Evolutionary conservation across 2,329 filamentous ascomycete species (phyloP).

Genomic region (Diaporthe batatas): DNA sequence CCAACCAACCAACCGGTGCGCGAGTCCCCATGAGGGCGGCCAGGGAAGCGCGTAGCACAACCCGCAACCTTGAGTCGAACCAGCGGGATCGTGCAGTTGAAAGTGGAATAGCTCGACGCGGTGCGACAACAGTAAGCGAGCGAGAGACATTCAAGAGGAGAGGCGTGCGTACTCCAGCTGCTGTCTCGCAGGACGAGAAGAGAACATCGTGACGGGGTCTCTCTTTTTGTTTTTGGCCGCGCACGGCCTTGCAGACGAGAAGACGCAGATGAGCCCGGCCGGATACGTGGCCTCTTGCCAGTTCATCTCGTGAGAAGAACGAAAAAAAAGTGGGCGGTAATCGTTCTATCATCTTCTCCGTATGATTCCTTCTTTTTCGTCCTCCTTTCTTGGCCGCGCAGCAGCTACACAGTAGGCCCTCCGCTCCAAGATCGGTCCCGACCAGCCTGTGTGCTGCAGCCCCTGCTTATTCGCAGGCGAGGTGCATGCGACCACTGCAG

Average conservation of each 20-base stretch:
- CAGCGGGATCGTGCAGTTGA: conserved; percentile 27
- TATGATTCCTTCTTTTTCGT: background rate
- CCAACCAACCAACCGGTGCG: background rate
- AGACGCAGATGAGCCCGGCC: background rate
- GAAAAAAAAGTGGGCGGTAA: background rate
- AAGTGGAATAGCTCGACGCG: conserved; percentile 29
- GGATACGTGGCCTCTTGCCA: conserved; percentile 27
- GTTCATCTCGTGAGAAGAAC: background rate
- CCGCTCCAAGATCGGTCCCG: background rate
- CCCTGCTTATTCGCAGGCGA: conserved; percentile 38
- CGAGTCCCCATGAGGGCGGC: conserved; percentile 17
- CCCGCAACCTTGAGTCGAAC: conserved; percentile 35
- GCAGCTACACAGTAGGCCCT: background rate
- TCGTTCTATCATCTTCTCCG: background rate
- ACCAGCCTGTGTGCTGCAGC: conserved; percentile 34
- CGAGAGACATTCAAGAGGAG: conserved; percentile 32
- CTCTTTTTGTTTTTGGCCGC: conserved; percentile 16
- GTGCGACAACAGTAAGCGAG: conserved; percentile 41
- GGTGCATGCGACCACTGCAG: conserved; percentile 38
- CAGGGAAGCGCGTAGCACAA: conserved; percentile 29
- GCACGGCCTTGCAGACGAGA: conserved; percentile 1
- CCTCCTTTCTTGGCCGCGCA: background rate
- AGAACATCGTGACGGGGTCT: conserved; percentile 21
- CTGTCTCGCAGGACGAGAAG: conserved; percentile 7
- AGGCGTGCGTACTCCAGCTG: conserved; percentile 17